Conservation (phyloP, 1,284 basidiomycete genomes). For the Ganoderma lingzhi region DNA sequence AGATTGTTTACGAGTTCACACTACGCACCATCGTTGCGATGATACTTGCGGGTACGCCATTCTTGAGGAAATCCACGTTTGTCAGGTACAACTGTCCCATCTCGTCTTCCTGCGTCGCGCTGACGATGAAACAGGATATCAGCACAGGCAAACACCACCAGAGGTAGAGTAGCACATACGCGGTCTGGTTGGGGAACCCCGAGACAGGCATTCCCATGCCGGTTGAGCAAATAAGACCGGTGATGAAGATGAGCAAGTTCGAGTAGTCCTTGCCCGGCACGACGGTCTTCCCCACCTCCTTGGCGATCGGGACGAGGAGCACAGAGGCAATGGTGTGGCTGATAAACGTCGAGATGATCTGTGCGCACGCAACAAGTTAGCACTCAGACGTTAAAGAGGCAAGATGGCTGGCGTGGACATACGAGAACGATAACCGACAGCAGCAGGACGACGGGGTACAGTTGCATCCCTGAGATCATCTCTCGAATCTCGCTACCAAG, state of each 20-base stretch:
- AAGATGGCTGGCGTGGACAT: conserved; percentile 43
- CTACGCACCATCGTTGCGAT: conserved; percentile 80
- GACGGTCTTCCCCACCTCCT: conserved; percentile 86
- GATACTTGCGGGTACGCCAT: conserved; percentile 91
- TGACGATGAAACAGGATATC: conserved; percentile 40
- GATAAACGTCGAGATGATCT: conserved; percentile 90
- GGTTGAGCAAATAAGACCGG: conserved; percentile 91
- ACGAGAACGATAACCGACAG: conserved; percentile 90
- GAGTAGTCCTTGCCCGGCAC: conserved; percentile 69
- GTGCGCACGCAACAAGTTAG: conserved; percentile 4
- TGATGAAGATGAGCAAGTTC: conserved; percentile 90
- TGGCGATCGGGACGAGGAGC: conserved; percentile 94
- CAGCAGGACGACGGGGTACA: conserved; percentile 88
- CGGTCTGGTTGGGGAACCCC: conserved; percentile 97
- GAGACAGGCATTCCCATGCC: conserved; percentile 99
- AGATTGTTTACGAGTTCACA: conserved; percentile 3
- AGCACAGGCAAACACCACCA: background rate
- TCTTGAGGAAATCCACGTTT: conserved; percentile 92
- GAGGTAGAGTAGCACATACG: conserved; percentile 61
- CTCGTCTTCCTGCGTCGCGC: conserved; percentile 95
- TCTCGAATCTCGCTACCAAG: conserved; percentile 77
- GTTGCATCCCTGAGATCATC: conserved; percentile 73
- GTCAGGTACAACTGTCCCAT: conserved; percentile 89
- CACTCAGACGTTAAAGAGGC: background rate
- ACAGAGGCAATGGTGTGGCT: conserved; percentile 98